Base-by-base conservation (phyloP, 805 yeast genomes). In the Candida khao-thaluensis region DNA sequence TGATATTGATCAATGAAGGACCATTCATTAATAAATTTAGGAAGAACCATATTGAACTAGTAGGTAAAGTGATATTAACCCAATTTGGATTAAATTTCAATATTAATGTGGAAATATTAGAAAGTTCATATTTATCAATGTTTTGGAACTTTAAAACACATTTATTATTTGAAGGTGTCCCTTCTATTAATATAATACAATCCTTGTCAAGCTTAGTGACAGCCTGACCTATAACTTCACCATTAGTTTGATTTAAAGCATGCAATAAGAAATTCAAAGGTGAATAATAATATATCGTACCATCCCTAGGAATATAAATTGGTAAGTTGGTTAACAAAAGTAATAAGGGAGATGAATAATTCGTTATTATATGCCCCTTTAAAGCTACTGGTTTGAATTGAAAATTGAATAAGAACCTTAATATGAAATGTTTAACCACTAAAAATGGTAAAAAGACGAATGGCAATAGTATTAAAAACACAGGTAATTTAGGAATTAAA, bases 131-230 rank as follows among this genome's bases (percentile, higher is more conserved):
- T 14, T 37, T 43, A 16, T 41, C 31, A 17, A 53, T 40, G 4
- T 42, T 34, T 24, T 66, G 63, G 40, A 85, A 74, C 3, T 87
- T 79, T 44, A 90, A 68, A 1, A 90, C 54, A 0, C 89, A 80
- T 45, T 81, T 80, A 36, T 95, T 93, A 55, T 90, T 91, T 0
- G 95, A 79, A 0, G 95, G 72, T 0, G 95, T 85, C 0, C 95
- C 95, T 53, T 89, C 97, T 2, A 82, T 70, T 42, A 88, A 78
- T 18, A 40, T 35, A 21, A 16, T 84, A 49, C 37, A 73, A 81
- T 22, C 11, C 3, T 20, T 11, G 5, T 26, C 26, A 15, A 35
- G 20, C 21, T 35, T 35, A 3, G 6, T 7, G 2, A 35, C 39
- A 17, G 30, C 22, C 22, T 22, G 28, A 14, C 28, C 37, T 16